Evolutionary conservation across 83 land plant species (phyloP), one percentile per base, ranked within the genome.

Genomic region (Diphasiastrum complanatum): DNA sequence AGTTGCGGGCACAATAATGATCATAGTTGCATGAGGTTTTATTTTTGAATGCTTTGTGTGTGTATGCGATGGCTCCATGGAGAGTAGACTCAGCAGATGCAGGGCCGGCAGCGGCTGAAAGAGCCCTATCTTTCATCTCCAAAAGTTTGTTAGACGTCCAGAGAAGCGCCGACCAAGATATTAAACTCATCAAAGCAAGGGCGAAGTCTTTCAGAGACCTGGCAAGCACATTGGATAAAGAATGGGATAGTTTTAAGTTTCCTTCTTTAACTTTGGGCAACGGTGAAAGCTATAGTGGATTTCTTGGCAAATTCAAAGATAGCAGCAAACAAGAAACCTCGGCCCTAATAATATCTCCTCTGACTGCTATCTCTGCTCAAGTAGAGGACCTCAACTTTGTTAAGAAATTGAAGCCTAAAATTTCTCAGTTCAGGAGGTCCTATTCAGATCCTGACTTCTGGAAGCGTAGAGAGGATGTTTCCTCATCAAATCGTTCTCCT

Each of bases 161-260:
- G 35, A 73, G 41, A 33, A 53, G 36, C 37, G 76, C 64, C 2
- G 58, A 73, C 20, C 61, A 36, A 14, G 76, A 73, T 33, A 26
- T 73, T 25, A 57, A 50, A 59, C 72, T 73, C 51, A 48, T 66
- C 33, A 66, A 31, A 4, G 35, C 50, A n/a, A 60, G 64, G 45
- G 63, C 46, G 14, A 58, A 66, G 29, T 66, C 76, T 12, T 66
- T 72, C 54, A 51, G 61, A 49, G 72, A 66, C 43, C 57, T 73
- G 53, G 65, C 76, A 25, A 57, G 37, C 31, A 69, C 76, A 18
- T 34, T 66, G 2, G 74, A 67, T 49, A 48, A 50, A 25, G 76
- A 73, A 51, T 66, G 76, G 72, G 72, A 73, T 22, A 67, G 47
- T 38, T 40, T 73, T 20, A 72, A 56, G 52, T 46, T 46, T 24